Base-by-base conservation (phyloP, 768 basidiomycete genomes). In the Guyanaporus albipodus region DNA sequence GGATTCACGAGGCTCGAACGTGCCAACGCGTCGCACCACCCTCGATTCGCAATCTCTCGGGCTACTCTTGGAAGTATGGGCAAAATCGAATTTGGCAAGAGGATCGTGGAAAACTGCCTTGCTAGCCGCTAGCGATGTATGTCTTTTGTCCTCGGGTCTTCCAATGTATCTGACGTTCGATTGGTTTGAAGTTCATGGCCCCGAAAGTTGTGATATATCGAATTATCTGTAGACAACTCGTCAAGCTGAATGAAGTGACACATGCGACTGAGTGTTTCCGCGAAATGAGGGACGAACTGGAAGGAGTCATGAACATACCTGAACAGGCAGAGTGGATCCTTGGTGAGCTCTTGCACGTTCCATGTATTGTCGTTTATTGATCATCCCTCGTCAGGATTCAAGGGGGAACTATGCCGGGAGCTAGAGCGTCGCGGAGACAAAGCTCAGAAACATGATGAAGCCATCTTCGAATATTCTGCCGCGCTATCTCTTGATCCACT, bases 61-160 rank as follows among this genome's bases (percentile, higher is more conserved):
- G 2, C 18, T 6, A 4, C 38, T 54, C 4, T 37, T 51, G 34
- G n/a, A 18, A 14, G 44, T 22, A 18, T 53, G 49, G 52, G 22
- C 37, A 10, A 43, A 15, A 11, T 22, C 34, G 24, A 38, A n/a
- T 8, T 23, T 53, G 26, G 5, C 23, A 1, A 29, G 6, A 33
- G 23, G 17, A 2, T 35, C 23, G 2, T 43, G 42, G 42, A 35
- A 9, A 8, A 17, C 17, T 19, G 29, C 33, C 9, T 11, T 43
- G 4, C 4, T 5, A 2, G 7, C 42, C 2, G 4, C 42, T 27
- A 11, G 6, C 2, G 2, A 2, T 26, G 42, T 35, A 8, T 18
- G 28, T 21, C 6, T 22, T 10, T n/a, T 38, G 17, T 15, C 15
- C 7, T 32, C 12, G 11, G 11, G 6, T 35, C 14, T 24, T 4